Conservation (phyloP, 371 early-diverging fungal genomes). For the Lichtheimia ramosa region DNA sequence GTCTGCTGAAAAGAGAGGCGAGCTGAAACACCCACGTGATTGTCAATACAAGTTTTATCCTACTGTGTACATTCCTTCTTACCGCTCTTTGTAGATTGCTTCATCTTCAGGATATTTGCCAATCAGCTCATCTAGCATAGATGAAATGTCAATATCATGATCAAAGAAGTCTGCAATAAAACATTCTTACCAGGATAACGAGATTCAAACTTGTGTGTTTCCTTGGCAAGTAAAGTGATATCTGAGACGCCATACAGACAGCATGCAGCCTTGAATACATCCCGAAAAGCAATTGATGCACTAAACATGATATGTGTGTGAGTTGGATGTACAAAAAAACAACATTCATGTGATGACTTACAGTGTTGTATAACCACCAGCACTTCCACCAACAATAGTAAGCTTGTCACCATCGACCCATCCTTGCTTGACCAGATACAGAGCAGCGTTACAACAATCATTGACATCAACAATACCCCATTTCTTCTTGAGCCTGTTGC, state of each 20-base stretch:
- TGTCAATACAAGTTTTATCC: too few species aligned
- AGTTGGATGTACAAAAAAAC: neutral
- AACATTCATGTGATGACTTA: conserved; percentile 1
- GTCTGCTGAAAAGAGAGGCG: conserved; percentile 60
- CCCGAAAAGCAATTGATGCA: conserved; percentile 66
- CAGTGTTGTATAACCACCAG: conserved; percentile 73
- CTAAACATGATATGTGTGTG: conserved; percentile 3
- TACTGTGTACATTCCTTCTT: neutral
- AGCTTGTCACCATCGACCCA: conserved; percentile 61
- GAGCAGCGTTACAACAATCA: conserved; percentile 74
- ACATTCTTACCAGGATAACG: conserved; percentile 44
- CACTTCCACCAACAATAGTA: conserved; percentile 70
- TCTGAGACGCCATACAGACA: conserved; percentile 73
- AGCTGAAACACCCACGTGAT: conserved; percentile 21
- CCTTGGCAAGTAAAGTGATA: conserved; percentile 62
- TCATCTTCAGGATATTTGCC: conserved; percentile 65
- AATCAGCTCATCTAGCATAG: conserved; percentile 43
- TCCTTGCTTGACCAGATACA: conserved; percentile 58
- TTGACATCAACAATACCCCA: conserved; percentile 81
- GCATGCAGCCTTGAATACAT: conserved; percentile 75
- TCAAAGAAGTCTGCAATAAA: neutral
- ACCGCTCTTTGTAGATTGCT: conserved; percentile 52
- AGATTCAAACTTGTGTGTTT: conserved; percentile 81
- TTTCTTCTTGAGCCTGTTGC: conserved; percentile 63
- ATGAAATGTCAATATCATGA: neutral